Base-by-base conservation (phyloP, 1,284 basidiomycete species). In the Moesziomyces sp. region DNA sequence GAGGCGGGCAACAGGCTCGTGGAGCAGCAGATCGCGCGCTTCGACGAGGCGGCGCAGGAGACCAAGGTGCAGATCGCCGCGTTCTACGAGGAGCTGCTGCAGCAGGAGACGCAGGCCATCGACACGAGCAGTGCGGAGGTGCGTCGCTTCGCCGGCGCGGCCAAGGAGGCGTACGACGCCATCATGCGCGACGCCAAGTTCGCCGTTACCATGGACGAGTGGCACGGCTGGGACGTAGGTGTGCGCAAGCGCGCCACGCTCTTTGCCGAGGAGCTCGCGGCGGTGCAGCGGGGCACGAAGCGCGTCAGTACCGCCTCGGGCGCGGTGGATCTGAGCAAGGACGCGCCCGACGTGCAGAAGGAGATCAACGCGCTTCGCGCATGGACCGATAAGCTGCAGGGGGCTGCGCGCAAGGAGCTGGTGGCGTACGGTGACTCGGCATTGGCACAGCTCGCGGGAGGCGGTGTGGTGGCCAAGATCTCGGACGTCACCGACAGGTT, bases 141-240 rank as follows among this genome's bases (percentile, higher is more conserved):
- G 35, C 74, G 74, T 4, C 55, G 69, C n/a, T 82, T 68, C 44
- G 61, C 71, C 23, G 51, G 30, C 0, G 63, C 74, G 26, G 79
- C 77, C 30, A 59, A 68, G 40, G 52, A 67, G n/a, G 67, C 60
- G 5, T 82, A 75, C 53, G 71, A 73, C 58, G 57, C 60, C 18
- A 59, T 79, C 26, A 82, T 83, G 78, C 59, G 67, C 24, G 54
- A 70, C 11, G 73, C 68, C 57, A 80, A 81, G 56, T 83, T 83
- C 52, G 52, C 73, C 14, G 63, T 42, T 10, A 83, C 77, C 50
- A 72, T 74, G 57, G 78, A 79, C 47, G 79, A 83, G 30, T 77
- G 68, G 61, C 61, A 66, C 6, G 80, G 80, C 28, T 83, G 82
- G 82, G 79, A 78, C 52, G 58, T 71, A 16, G 79, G 78, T 13